Conservation (phyloP, 805 yeast genomes). For the Kazachstania martiniae region DNA sequence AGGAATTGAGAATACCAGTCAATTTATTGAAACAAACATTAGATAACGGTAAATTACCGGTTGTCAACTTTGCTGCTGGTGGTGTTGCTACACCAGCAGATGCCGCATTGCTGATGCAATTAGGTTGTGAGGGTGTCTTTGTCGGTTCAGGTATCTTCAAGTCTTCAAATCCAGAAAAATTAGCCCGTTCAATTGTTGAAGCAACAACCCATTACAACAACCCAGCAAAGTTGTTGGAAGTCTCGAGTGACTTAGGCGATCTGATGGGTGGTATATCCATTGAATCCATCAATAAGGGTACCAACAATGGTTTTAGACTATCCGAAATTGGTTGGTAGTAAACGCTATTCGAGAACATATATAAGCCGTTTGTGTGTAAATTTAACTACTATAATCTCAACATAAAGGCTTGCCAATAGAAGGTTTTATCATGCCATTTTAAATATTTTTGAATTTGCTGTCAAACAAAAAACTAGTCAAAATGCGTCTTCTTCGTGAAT, state of each 20-base stretch:
- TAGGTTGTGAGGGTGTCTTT: constrained; percentile 71
- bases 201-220: constrained; percentile 67
- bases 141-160: constrained; percentile 75
- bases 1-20: constrained; percentile 47
- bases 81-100: constrained; percentile 85
- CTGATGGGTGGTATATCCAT: constrained; percentile 66
- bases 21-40: constrained; percentile 36
- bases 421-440: too few relatives aligned
- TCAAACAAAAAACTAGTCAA: too few relatives aligned
- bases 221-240: constrained; percentile 48
- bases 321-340: constrained; percentile 48
- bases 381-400: too few relatives aligned
- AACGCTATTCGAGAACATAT: too few relatives aligned
- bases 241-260: constrained; percentile 60
- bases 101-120: constrained; percentile 74
- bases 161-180: constrained; percentile 56
- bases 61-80: constrained; percentile 81
- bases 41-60: constrained; percentile 55
- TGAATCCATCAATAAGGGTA: constrained; percentile 34
- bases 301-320: constrained; percentile 15
- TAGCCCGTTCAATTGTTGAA: constrained; percentile 67
- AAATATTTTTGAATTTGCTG: too few relatives aligned
- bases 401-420: too few relatives aligned
- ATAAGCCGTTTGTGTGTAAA: too few relatives aligned
- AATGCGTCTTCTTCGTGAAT: too few relatives aligned